Evolutionary conservation across 2,329 filamentous ascomycete species (phyloP).

Genomic region (Alternaria metachromatica): DNA sequence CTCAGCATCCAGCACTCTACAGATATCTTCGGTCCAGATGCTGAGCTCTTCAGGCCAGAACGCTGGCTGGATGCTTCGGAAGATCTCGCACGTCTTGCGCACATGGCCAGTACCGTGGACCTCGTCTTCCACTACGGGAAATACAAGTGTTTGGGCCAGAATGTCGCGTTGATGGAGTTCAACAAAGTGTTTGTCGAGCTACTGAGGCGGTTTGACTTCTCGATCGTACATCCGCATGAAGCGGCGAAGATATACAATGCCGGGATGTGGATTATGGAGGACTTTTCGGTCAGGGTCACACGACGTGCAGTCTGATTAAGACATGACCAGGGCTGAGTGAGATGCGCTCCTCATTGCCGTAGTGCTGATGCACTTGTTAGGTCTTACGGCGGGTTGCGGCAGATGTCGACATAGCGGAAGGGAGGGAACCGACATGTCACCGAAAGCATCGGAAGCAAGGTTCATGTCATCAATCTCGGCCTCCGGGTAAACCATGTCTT

Average conservation of each 20-base stretch:
- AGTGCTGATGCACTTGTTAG: not conserved
- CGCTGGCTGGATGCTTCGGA: conserved; percentile 33
- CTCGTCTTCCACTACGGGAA: conserved; percentile 37
- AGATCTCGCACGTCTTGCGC: conserved; percentile 31
- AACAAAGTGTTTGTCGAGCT: conserved; percentile 41
- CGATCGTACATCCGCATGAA: not conserved
- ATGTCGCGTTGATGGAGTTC: conserved; percentile 38
- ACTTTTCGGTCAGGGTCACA: not conserved
- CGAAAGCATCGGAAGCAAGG: too few species aligned
- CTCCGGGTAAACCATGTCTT: not conserved
- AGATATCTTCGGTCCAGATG: conserved; percentile 26
- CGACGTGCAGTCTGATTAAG: not conserved
- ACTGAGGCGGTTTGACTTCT: not conserved
- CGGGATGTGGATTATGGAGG: not conserved
- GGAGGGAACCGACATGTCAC: not conserved
- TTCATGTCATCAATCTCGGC: not conserved
- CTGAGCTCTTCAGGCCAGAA: conserved; percentile 26
- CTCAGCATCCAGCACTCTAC: conserved; percentile 19
- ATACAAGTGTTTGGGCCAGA: conserved; percentile 33
- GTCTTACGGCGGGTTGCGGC: not conserved
- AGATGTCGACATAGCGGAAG: not conserved
- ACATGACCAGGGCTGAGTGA: not conserved
- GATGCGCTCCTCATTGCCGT: not conserved
- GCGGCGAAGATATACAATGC: not conserved
- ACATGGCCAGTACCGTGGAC: conserved; percentile 30